Percentiles rank a stretch among this genome's conserved stretches.
These are phyloP conservation scores for Alnus rubra DNA, from an alignment of 306 rosid species.

Conservation along the genomic window DNA sequence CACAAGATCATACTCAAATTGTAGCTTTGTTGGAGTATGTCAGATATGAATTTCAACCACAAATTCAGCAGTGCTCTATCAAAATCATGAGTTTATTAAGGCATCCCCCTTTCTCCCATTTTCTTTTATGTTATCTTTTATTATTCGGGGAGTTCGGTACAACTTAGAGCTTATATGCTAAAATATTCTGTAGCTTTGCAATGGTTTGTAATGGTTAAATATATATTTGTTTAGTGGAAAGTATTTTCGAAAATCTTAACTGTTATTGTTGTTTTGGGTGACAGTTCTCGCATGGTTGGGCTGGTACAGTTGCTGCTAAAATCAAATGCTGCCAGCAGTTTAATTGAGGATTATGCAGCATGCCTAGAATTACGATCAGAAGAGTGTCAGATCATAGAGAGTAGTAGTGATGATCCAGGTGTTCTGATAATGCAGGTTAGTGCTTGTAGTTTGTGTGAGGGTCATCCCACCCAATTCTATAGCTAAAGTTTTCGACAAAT, in stretches of 20 bases:
- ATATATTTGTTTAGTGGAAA: not conserved
- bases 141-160: not conserved
- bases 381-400: conserved; percentile 68
- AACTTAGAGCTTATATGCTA: not conserved
- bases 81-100: conserved; percentile 94
- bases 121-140: conserved; percentile 23
- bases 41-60: conserved; percentile 91
- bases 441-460: conserved; percentile 9
- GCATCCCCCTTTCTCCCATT: conserved; percentile 39
- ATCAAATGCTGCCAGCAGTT: conserved; percentile 69
- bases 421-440: conserved; percentile 92
- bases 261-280: conserved; percentile 32
- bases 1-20: conserved; percentile 93
- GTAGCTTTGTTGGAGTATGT: conserved; percentile 88
- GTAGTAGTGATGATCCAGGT: conserved; percentile 78
- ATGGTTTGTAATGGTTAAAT: conserved; percentile 2
- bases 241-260: not conserved
- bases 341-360: conserved; percentile 97
- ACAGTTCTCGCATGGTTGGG: conserved; percentile 96
- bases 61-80: conserved; percentile 84
- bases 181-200: conserved; percentile 1
- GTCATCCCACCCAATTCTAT: conserved; percentile 4
- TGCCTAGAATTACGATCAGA: conserved; percentile 90
- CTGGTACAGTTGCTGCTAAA: conserved; percentile 81
- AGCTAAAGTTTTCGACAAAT: conserved; percentile 12